Base-by-base conservation (phyloP, 2,329 filamentous ascomycete genomes). In the Massarina eburnea region DNA sequence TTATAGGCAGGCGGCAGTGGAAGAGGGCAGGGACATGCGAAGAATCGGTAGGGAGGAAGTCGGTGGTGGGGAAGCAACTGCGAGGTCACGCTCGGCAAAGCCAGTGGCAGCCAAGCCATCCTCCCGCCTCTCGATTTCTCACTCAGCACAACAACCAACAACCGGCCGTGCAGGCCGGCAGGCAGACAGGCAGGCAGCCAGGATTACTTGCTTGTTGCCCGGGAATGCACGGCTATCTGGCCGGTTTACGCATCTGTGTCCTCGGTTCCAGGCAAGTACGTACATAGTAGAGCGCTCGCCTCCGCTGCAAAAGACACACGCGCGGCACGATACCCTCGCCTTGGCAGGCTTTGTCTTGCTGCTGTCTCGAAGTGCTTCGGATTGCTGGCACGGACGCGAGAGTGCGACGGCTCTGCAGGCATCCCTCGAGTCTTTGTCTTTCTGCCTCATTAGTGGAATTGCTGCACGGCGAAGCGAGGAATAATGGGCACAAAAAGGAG, bases 371-470 rank as follows among this genome's bases (percentile, higher is more conserved):
- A 40, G 15, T 43, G 35, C 41, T 44, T 38, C 38, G 37, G 37
- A 38, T 24, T 18, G 22, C 36, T 14, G 4, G 46, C 41, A 41
- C 37, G 41, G 36, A 24, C 37, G 29, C 20, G 30, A 38, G 46
- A 22, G 37, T 21, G 41, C 38, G 41, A 38, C 46, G 33, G 41
- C 8, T n/a, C n/a, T 8, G 32, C 40, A 43, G 40, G 41, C 45
- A 45, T 41, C 15, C 42, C 39, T 22, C 22, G 12, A 41, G 41
- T 42, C 46, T 41, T 41, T 48, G 46, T 48, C 33, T 34, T 14
- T 26, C 24, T 26, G 24, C 12, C 19, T 15, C 27, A 21, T 17
- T 24, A 18, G 40, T 22, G 38, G 19, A 20, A 38, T 35, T 15
- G 38, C 41, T 26, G 15, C 32, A 17, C 33, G 32, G 7, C 20